Evolutionary conservation across 305 asterid species (phyloP), one percentile per base, ranked within the genome.

Genomic region (Stenogyne calaminthoides): DNA sequence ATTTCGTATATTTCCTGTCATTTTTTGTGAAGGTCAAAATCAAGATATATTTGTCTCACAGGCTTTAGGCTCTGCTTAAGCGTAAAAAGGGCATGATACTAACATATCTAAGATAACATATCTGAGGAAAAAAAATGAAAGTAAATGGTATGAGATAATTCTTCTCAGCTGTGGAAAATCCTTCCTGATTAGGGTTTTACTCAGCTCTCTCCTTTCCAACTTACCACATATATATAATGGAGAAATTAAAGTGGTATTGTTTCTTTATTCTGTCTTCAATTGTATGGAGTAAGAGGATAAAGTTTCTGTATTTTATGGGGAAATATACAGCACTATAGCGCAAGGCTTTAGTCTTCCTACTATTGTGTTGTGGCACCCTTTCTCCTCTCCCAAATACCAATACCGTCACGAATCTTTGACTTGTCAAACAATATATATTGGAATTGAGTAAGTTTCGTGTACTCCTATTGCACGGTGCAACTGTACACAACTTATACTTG

Each of bases 51-150:
- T 25, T 25, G 18, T 49, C 40, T 12, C 64, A 32, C 49, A n/a
- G 6, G 25, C 54, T 49, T 72, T 36, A 51, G 25, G 52, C 8
- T 72, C 5, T 72, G 44, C 56, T 20, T 52, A 39, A 73, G 34
- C 57, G 29, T 20, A 64, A 20, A 14, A 14, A 32, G 16, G 54
- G 7, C 44, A 51, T 63, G 56, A 36, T 52, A 52, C 29, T 14
- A 62, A 10, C 64, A 37, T 8, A 29, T 44, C 64, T 72, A 49
- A 34, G 32, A 61, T 32, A 19, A 49, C 70, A 32, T 32, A 29
- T 71, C 34, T 63, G 42, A 19, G 63, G 64, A 34, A 12, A 36
- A 14, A 7, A n/a, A 46, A 20, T 49, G 54, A 32, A 47, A 27
- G 37, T 18, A 47, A 4, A 22, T n/a, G 46, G 34, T 10, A 20